Evolutionary conservation across 2,329 filamentous ascomycete species (phyloP), one percentile per base, ranked within the genome.

Genomic region (Tricladium varicosporioides): DNA sequence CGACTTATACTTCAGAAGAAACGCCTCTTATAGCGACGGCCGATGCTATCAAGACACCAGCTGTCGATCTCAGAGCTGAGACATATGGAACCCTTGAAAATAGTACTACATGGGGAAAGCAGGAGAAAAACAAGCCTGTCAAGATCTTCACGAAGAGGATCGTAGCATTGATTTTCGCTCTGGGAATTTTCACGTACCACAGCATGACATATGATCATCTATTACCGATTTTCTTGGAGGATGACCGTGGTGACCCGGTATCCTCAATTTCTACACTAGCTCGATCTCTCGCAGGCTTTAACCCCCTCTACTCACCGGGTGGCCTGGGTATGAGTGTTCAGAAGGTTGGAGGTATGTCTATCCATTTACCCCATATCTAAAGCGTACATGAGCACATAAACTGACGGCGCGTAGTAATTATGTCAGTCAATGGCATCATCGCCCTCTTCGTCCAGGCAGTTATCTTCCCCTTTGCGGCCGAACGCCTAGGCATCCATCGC

Each of bases 131-230:
- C 13, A 31, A 22, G 15, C 42, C 49, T 7, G 60, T 57, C 76
- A 81, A 63, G 69, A 78, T 80, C 51, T 83, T 87, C 64, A 86
- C 80, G 1, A 79, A 75, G 72, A 82, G 82, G 43, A 86, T 96
- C 59, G 77, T 89, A 63, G 86, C 89, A 72, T 82, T 96, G 53
- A 85, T 94, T 42, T 68, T 91, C n/a, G 88, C 92, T 1, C 76
- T 97, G 48, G 90, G 88, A 46, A 90, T 97, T 61, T 96, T 96
- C 75, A 94, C 91, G 4, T 96, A 96, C 71, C 92, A 97, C 74
- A 91, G 88, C 40, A 97, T 97, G 92, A 92, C 89, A 0, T 97
- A 91, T 73, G 93, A 97, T 69, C 90, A 96, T 70, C 81, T 97
- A 0, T 79, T 96, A 53, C 92, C 92, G 7, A 96, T 97, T 58